Conservation (phyloP, 1,139 yeast genomes). For the Entelexis paramagnoliae region DNA sequence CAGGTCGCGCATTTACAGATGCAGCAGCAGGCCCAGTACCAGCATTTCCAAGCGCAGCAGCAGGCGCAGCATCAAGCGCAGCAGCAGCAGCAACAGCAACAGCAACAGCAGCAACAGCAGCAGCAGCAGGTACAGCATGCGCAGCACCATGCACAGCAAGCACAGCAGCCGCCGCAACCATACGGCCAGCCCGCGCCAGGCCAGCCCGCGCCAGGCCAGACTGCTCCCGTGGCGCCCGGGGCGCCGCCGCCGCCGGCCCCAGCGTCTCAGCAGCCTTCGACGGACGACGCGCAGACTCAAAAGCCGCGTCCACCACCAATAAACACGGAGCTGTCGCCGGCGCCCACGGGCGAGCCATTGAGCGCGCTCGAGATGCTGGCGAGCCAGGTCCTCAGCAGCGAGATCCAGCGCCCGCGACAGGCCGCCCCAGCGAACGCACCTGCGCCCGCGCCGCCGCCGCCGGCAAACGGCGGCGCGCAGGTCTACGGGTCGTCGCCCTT, state of each 20-base stretch:
- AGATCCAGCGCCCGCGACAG: slow-evolving; percentile 17
- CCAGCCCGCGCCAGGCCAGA: not conserved
- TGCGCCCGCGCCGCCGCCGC: slow-evolving; percentile 6
- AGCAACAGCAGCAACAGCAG: not conserved
- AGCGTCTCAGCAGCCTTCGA: not conserved
- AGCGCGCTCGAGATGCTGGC: slow-evolving; percentile 32
- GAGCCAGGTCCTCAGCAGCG: slow-evolving; percentile 30
- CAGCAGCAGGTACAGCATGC: not conserved
- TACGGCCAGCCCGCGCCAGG: not conserved
- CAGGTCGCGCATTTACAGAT: slow-evolving; percentile 24
- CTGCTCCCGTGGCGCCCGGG: not conserved
- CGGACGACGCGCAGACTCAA: not conserved
- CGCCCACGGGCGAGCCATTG: slow-evolving; percentile 20
- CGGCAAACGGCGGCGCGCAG: not conserved
- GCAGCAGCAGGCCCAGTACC: slow-evolving; percentile 16
- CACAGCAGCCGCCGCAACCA: slow-evolving; percentile 5
- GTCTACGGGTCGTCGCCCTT: slow-evolving; percentile 16
- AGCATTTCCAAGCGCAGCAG: slow-evolving; percentile 4
- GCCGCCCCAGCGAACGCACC: not conserved
- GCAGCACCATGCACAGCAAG: not conserved
- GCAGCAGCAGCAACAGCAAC: not conserved
- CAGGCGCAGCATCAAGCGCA: slow-evolving; percentile 5
- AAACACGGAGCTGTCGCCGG: slow-evolving; percentile 8
- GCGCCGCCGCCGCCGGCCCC: not conserved
- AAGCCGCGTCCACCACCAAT: slow-evolving; percentile 18